Percentiles rank a stretch among this genome's conserved stretches.
phyloP scores from a whole-genome alignment of 768 basidiomycete genomes.

The Auricularia sp. region DNA sequence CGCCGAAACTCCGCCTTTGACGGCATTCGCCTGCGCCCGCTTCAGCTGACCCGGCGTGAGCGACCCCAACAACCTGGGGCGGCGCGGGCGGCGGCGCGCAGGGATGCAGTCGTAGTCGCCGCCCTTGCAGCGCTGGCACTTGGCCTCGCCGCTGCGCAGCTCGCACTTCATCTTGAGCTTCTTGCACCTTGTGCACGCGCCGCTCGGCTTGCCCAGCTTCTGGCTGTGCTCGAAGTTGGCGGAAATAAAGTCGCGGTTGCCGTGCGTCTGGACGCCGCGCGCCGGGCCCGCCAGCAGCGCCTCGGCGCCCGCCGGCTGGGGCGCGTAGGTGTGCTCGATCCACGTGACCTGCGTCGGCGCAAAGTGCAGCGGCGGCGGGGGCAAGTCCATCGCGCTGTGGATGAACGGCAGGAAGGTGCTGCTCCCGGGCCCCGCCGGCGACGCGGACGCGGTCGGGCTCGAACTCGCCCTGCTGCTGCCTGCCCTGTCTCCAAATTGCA shows the following conservation, averaged over 20 bases:
- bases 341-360: background rate
- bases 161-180: constrained; percentile 3
- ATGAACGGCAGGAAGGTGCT: too few relatives aligned
- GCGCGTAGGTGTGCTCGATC: background rate
- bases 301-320: background rate
- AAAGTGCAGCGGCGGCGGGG: background rate
- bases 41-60: background rate
- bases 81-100: background rate
- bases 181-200: background rate
- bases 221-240: background rate
- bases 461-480: too few relatives aligned
- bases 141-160: background rate
- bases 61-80: background rate
- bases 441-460: too few relatives aligned
- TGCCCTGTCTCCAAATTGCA: too few relatives aligned
- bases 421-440: too few relatives aligned
- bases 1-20: background rate
- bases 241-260: background rate
- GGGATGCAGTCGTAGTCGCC: constrained; percentile 1
- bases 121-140: constrained; percentile 1
- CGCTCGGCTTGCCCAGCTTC: constrained; percentile 1
- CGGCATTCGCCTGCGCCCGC: background rate
- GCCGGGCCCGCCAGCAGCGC: background rate
- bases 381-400: too few relatives aligned
- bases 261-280: constrained; percentile 1